Conservation (phyloP, 2,329 filamentous ascomycete species). For the Talaromyces sp. region DNA sequence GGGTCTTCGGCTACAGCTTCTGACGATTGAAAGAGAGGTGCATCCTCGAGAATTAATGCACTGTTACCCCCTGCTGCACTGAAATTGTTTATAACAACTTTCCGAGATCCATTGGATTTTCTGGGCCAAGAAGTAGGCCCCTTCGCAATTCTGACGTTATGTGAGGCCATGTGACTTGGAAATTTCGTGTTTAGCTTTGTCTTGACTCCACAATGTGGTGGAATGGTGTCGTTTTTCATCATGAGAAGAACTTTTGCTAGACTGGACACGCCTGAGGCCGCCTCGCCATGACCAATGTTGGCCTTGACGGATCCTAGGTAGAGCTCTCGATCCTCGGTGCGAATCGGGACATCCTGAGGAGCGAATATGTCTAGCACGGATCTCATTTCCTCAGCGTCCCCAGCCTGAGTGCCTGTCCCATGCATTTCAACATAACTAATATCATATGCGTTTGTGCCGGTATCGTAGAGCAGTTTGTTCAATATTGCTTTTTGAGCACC, state of each 20-base stretch:
- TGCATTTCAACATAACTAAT: constrained; percentile 86
- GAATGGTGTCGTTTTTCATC: constrained; percentile 29
- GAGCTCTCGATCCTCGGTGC: constrained; percentile 45
- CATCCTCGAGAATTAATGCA: constrained; percentile 57
- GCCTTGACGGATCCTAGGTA: constrained; percentile 60
- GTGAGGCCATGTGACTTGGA: constrained; percentile 36
- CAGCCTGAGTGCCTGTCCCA: constrained; percentile 80
- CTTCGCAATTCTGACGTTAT: constrained; percentile 42
- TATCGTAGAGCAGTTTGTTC: constrained; percentile 62
- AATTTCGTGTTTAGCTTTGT: constrained; percentile 42
- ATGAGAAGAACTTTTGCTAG: constrained; percentile 32
- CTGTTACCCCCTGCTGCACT: constrained; percentile 67
- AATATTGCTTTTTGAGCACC: constrained; percentile 70
- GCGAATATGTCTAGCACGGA: constrained; percentile 65
- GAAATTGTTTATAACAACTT: constrained; percentile 59
- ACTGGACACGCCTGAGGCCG: constrained; percentile 48
- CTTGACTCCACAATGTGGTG: constrained; percentile 32
- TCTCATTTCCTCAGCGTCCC: constrained; percentile 76
- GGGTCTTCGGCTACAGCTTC: constrained; percentile 36
- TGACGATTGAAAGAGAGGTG: constrained; percentile 32
- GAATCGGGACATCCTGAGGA: constrained; percentile 39
- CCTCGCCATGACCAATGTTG: constrained; percentile 60
- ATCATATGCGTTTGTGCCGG: constrained; percentile 69
- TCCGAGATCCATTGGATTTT: constrained; percentile 22
- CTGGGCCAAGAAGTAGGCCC: constrained; percentile 38